These are phyloP conservation scores for Crucihimalaya himalaica DNA, from an alignment of 345 rosid genomes.

Conservation along the genomic window DNA sequence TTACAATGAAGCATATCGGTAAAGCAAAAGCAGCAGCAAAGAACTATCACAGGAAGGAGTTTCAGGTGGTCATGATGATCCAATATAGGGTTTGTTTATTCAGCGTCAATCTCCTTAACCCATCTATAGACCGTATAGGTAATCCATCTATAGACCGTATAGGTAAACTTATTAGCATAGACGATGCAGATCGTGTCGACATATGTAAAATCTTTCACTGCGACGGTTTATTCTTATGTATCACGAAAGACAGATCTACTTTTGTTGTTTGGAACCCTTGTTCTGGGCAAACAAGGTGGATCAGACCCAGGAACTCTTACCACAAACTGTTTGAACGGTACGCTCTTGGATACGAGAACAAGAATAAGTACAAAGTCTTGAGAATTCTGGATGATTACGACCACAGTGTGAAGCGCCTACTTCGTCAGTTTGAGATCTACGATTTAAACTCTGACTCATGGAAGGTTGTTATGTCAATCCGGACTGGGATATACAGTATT, in stretches of 20 bases:
- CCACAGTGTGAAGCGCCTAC: background rate
- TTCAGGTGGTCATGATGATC: background rate
- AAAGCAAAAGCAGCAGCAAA: conserved; percentile 1
- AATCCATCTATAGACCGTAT: background rate
- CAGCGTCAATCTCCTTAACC: background rate
- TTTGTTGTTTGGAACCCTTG: conserved; percentile 6
- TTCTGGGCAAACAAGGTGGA: background rate
- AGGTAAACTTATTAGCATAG: background rate
- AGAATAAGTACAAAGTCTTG: background rate
- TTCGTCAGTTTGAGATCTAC: background rate
- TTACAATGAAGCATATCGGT: background rate
- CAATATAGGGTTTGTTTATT: background rate
- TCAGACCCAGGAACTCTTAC: background rate
- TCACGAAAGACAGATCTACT: background rate
- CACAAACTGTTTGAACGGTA: background rate
- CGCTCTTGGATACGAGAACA: background rate
- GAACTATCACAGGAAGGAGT: background rate
- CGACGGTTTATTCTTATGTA: background rate
- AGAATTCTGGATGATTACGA: background rate
- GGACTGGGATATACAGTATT: background rate
- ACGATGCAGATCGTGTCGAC: background rate
- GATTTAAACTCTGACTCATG: background rate
- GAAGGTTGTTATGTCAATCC: background rate
- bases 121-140: background rate
- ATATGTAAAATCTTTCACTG: background rate